A percentile compares a stretch with the other conserved stretches of the same genome.
Conservation (phyloP, 2,329 filamentous ascomycete species). For the Cladosporium sp. region DNA sequence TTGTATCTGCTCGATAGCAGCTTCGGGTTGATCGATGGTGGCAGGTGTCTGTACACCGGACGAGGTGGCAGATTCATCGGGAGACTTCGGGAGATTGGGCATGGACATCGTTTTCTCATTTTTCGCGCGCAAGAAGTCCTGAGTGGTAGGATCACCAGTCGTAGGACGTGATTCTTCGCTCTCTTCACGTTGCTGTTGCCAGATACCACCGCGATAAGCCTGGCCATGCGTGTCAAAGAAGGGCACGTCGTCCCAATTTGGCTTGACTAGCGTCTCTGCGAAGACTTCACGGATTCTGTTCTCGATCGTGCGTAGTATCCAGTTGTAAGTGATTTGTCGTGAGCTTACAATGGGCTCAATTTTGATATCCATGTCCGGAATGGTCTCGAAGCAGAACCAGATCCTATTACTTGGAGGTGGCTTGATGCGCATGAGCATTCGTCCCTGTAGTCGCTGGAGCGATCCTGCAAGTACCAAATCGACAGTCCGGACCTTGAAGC, state of each 20-base stretch:
- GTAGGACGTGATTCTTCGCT: conserved; percentile 11
- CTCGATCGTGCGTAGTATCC: conserved; percentile 91
- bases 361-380: conserved; percentile 90
- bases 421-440: conserved; percentile 82
- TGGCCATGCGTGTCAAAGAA: conserved; percentile 82
- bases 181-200: conserved; percentile 51
- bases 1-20: conserved; percentile 16
- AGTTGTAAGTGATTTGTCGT: conserved; percentile 89
- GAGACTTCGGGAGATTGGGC: conserved; percentile 24
- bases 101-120: conserved; percentile 31
- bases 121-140: conserved; percentile 20
- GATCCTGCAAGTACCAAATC: conserved; percentile 85
- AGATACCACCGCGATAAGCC: conserved; percentile 82
- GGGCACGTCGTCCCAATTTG: conserved; percentile 94
- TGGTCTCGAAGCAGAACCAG: conserved; percentile 95
- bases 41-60: conserved; percentile 25
- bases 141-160: not conserved
- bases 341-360: conserved; percentile 95
- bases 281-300: conserved; percentile 92
- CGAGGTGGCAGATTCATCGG: conserved; percentile 21
- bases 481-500: conserved; percentile 88
- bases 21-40: conserved; percentile 11
- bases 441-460: conserved; percentile 80
- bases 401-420: conserved; percentile 91
- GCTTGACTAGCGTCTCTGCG: conserved; percentile 84